These are phyloP conservation scores for Yamadazyma pseudoaaseri DNA, from an alignment of 1,139 yeast genomes.

Conservation along the genomic window DNA sequence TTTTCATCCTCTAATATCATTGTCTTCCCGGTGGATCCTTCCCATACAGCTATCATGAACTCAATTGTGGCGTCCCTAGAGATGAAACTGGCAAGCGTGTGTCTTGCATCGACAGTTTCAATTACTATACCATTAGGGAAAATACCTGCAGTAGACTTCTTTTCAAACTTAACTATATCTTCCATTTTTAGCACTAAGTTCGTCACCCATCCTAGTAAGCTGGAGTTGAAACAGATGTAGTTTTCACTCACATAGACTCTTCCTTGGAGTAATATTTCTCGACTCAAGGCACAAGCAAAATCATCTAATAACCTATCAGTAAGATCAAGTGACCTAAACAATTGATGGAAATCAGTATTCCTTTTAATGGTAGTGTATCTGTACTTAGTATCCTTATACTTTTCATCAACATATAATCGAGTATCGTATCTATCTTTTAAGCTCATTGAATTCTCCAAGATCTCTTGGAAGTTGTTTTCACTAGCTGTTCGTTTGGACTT, in stretches of 20 bases:
- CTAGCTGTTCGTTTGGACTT: constrained; percentile 37
- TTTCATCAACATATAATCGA: constrained; percentile 37
- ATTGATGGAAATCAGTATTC: constrained; percentile 74
- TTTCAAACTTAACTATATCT: constrained; percentile 74
- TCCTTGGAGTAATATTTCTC: constrained; percentile 91
- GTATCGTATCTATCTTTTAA: constrained; percentile 31
- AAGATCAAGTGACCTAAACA: constrained; percentile 67
- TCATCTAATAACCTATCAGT: constrained; percentile 79
- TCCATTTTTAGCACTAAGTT: constrained; percentile 68
- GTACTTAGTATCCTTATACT: constrained; percentile 32
- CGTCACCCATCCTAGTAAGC: constrained; percentile 90
- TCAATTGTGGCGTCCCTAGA: constrained; percentile 79
- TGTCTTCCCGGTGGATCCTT: constrained; percentile 24
- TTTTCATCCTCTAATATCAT: constrained; percentile 15
- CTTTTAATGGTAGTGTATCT: constrained; percentile 67
- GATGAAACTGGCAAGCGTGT: constrained; percentile 83
- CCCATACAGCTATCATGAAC: constrained; percentile 64
- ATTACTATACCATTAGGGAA: constrained; percentile 88
- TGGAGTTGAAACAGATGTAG: constrained; percentile 86
- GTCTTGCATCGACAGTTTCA: constrained; percentile 66
- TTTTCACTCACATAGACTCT: constrained; percentile 79
- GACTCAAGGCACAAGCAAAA: constrained; percentile 83
- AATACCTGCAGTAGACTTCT: constrained; percentile 80
- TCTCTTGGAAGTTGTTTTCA: constrained; percentile 29
- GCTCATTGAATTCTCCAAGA: constrained; percentile 13